Evolutionary conservation across 345 rosid genomes (phyloP), one percentile per base, ranked within the genome.

Genomic region (rapeseed (Brassica napus)): DNA sequence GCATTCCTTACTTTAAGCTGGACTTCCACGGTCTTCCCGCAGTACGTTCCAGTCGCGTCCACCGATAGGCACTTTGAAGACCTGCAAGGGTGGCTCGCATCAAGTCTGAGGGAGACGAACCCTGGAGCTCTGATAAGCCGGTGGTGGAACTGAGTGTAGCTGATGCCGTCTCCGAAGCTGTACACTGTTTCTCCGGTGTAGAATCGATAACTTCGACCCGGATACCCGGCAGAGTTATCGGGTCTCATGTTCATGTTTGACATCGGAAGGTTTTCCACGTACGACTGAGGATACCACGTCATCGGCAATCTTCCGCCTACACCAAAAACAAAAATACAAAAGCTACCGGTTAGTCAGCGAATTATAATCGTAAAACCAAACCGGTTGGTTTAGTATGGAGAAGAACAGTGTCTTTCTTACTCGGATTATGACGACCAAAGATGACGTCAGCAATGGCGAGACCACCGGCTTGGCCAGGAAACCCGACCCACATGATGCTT

Each of bases 251-350:
- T 90, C 97, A 92, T 92, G 57, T 86, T 84, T 2, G 93, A 81
- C 97, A 92, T 92, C n/a, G 91, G 86, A 2, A 90, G 85, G 5
- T 84, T 81, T 4, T 89, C 90, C 0, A 79, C 85, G 1, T 74
- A 92, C 12, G 92, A 85, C 74, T 92, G 88, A 1, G 94, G 97
- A 75, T 92, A 92, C 95, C 95, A 90, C 16, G 94, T 92, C 92
- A 92, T 86, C 1, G 95, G 95, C 30, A 90, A 76, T 34, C 86
- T 74, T 28, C 93, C 97, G 69, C 91, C 94, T 89, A 39, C 2
- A 37, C 3, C 47, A 12, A 39, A 39, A 39, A 3, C 4, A 28
- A 39, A 39, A 39, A 39, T 1, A 63, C 42, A 10, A 31, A 70
- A 39, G 10, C 11, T 37, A 28, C 11, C 54, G 54, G 16, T 47